Evolutionary conservation across 495 filamentous ascomycete genomes (phyloP), one percentile per base, ranked within the genome.

Genomic region (Delitschia confertaspora): DNA sequence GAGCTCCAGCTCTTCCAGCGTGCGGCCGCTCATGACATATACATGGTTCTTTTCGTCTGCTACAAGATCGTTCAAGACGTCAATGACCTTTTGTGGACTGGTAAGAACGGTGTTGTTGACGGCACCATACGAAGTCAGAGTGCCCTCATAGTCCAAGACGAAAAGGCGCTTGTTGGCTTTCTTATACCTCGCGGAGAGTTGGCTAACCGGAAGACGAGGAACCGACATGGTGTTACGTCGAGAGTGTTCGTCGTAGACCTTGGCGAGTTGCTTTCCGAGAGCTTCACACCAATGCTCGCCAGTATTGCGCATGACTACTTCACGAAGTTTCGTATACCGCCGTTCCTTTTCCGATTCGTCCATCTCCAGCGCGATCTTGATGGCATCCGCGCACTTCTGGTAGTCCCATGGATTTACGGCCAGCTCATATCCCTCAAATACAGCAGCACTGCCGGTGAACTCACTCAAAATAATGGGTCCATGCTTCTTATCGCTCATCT

Each of bases 401-500:
- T 93, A 89, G 55, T 94, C 84, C 88, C 88, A 95, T 6, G 88
- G 88, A 56, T 95, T 95, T 42, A 94, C 82, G 6, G 84, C 70
- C 13, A 95, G 72, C 49, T 85, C 75, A 39, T 81, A 73, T 18
- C 77, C 74, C 8, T 76, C 78, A 55, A 94, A 93, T 20, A 95
- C 72, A 1, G 83, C 82, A 6, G 88, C 79, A 55, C 84, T 91
- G 26, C 88, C 88, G 9, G 88, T 93, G 60, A 95, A 95, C 61
- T 95, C 88, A 47, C 83, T 88, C 10, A 95, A 68, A 51, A 95
- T 93, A 36, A 95, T 69, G 2, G 87, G 85, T 6, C 85, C 85
- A 59, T 88, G 79, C 57, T 82, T 87, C 63, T 84, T 84, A 38
- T 78, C 69, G 17, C 66, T 69, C 41, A 71, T 68, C 53, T 74